Evolutionary conservation across 148 eudicot species (phyloP).

Genomic region (Arbutus unedo): DNA sequence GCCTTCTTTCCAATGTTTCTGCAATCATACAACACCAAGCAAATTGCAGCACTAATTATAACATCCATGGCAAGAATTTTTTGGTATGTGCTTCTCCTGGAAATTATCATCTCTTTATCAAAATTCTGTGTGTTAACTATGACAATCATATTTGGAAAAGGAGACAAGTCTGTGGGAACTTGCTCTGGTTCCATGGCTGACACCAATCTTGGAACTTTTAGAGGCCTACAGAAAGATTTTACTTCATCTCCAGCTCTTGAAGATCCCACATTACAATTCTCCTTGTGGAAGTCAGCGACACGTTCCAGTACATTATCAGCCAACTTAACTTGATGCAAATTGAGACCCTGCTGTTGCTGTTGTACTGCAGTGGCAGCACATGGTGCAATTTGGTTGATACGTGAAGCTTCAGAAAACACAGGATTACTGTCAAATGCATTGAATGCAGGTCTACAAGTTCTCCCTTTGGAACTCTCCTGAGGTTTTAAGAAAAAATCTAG

Average conservation of each 20-base stretch:
- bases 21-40: conserved; percentile 90
- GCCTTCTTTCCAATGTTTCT: conserved; percentile 73
- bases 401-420: conserved; percentile 24
- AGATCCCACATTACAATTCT: conserved; percentile 29
- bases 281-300: conserved; percentile 36
- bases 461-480: conserved; percentile 27
- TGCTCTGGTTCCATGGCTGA: conserved; percentile 32
- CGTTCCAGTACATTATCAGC: conserved; percentile 29
- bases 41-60: conserved; percentile 58
- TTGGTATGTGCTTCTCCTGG: conserved; percentile 89
- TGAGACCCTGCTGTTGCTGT: conserved; percentile 34
- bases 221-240: conserved; percentile 20
- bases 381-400: conserved; percentile 24
- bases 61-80: conserved; percentile 77
- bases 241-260: conserved; percentile 31
- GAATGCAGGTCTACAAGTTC: conserved; percentile 27
- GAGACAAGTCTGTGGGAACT: conserved; percentile 22
- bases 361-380: conserved; percentile 25
- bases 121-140: conserved; percentile 74
- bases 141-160: conserved; percentile 46
- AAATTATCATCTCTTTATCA: conserved; percentile 90
- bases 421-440: conserved; percentile 29
- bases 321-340: conserved; percentile 44
- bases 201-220: conserved; percentile 26
- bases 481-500: conserved; percentile 77